These are phyloP conservation scores for Epichloe baconii DNA, from an alignment of 2,329 filamentous ascomycete genomes.

Conservation along the genomic window DNA sequence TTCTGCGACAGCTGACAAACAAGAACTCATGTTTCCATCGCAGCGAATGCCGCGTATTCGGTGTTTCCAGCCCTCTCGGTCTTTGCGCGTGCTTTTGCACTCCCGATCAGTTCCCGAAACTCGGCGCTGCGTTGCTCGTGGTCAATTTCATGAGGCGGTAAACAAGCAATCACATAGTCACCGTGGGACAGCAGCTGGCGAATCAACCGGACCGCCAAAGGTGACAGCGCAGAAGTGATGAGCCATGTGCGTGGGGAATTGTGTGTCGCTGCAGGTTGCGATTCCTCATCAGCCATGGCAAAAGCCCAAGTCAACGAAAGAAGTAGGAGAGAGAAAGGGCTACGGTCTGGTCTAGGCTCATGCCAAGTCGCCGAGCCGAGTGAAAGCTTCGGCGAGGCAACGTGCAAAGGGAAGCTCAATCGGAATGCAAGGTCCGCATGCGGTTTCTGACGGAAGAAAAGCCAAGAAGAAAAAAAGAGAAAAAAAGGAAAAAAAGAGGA, in stretches of 20 bases:
- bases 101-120: slow-evolving; percentile 69
- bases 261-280: slow-evolving; percentile 40
- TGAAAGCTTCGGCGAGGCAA: not conserved
- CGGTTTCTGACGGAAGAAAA: not conserved
- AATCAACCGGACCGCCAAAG: slow-evolving; percentile 71
- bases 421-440: not conserved
- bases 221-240: slow-evolving; percentile 74
- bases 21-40: slow-evolving; percentile 55
- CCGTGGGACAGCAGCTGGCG: slow-evolving; percentile 77
- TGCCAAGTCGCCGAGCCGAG: too few relatives aligned
- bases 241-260: slow-evolving; percentile 84
- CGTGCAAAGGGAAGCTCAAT: not conserved
- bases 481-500: too few relatives aligned
- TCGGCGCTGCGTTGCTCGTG: slow-evolving; percentile 63
- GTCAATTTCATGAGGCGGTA: slow-evolving; percentile 67
- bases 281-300: slow-evolving; percentile 19
- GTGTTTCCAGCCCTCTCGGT: slow-evolving; percentile 67
- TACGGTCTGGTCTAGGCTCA: too few relatives aligned
- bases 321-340: not conserved
- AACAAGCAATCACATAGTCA: slow-evolving; percentile 76
- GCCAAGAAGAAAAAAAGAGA: not conserved
- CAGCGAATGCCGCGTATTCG: slow-evolving; percentile 55
- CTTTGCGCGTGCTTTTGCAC: slow-evolving; percentile 48
- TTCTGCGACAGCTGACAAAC: slow-evolving; percentile 76
- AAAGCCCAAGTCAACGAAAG: not conserved